These are phyloP conservation scores for Erigeron philadelphicus DNA, from an alignment of 140 eudicot genomes.

Conservation along the genomic window DNA sequence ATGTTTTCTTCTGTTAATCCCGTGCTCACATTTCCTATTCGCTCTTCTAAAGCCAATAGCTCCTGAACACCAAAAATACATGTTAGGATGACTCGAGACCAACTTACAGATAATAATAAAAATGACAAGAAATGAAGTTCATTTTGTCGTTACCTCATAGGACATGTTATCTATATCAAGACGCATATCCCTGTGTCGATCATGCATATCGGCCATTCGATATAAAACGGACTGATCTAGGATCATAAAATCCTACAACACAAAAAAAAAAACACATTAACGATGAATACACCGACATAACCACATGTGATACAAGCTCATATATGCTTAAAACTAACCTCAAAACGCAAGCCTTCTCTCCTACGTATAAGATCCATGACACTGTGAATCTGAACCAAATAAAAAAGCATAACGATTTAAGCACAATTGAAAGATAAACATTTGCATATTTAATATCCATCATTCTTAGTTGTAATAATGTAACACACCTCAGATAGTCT, in stretches of 20 bases:
- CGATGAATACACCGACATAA: neutral
- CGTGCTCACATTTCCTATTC: slow-evolving; percentile 81
- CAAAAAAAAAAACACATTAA: neutral
- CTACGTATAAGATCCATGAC: slow-evolving; percentile 86
- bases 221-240: slow-evolving; percentile 65
- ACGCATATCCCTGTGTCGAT: slow-evolving; percentile 91
- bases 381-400: slow-evolving; percentile 57
- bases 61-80: slow-evolving; percentile 43
- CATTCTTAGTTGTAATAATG: neutral
- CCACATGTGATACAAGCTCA: neutral
- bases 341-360: slow-evolving; percentile 82
- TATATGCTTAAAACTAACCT: slow-evolving; percentile 39
- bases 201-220: slow-evolving; percentile 72
- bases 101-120: neutral
- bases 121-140: no score
- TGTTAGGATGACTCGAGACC: neutral
- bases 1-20: slow-evolving; percentile 76
- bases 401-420: neutral
- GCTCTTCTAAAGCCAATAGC: slow-evolving; percentile 87
- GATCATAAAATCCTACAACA: slow-evolving; percentile 77
- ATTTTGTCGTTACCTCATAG: slow-evolving; percentile 50
- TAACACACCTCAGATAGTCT: slow-evolving; percentile 76
- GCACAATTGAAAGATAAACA: neutral
- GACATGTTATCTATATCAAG: slow-evolving; percentile 96
- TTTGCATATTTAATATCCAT: neutral